Percentiles rank a stretch among this genome's conserved stretches.
These are phyloP conservation scores for Apiotrichum domesticum DNA, from an alignment of 1,284 basidiomycete genomes.

Conservation along the genomic window DNA sequence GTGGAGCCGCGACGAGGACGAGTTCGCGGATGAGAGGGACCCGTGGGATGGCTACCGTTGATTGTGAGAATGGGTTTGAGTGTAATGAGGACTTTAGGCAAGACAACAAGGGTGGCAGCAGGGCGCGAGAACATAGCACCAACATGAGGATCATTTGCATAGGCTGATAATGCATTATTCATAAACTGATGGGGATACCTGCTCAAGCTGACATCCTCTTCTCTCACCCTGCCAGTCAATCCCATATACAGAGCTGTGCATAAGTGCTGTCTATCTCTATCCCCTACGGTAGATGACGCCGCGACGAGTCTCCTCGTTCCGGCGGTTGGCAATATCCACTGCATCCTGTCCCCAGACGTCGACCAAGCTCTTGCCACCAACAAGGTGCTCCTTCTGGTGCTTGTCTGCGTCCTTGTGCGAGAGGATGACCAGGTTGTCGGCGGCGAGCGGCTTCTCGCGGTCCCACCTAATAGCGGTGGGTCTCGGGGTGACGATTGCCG, in stretches of 20 bases:
- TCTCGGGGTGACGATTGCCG: conserved; percentile 60
- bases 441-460: conserved; percentile 55
- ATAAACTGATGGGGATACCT: no score
- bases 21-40: conserved; percentile 23
- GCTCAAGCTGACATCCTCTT: no score
- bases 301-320: conserved; percentile 53
- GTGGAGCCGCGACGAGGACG: conserved; percentile 25
- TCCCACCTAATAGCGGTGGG: conserved; percentile 65
- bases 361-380: conserved; percentile 47
- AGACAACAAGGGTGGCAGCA: no score
- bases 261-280: conserved; percentile 5
- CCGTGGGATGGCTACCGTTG: conserved; percentile 31
- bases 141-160: no score
- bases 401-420: conserved; percentile 65
- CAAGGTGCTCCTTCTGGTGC: conserved; percentile 57
- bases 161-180: no score
- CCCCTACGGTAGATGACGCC: conserved; percentile 32
- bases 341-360: conserved; percentile 64
- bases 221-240: no score
- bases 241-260: not conserved
- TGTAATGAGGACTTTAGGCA: no score
- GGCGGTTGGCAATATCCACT: conserved; percentile 51
- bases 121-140: no score
- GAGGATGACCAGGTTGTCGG: conserved; percentile 76
- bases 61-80: not conserved